Percentiles rank a stretch among this genome's conserved stretches.
Conservation (phyloP, 1,284 basidiomycete species). For the Tylopilus sp. region DNA sequence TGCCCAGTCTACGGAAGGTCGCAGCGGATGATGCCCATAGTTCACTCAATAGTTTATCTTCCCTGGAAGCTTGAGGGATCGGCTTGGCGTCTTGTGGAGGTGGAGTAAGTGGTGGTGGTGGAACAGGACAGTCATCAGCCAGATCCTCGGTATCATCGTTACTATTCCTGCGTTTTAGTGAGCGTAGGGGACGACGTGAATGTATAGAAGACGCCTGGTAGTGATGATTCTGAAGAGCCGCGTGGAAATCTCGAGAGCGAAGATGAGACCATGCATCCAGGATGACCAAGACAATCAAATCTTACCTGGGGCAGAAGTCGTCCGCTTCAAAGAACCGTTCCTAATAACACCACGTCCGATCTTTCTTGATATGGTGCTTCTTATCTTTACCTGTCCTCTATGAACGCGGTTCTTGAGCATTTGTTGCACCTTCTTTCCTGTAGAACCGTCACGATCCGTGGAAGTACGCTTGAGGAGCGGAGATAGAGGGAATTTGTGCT, state of each 20-base stretch:
- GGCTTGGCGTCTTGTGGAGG: conserved; percentile 30
- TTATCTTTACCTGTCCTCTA: conserved; percentile 65
- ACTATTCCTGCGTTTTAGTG: conserved; percentile 40
- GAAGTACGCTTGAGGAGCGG: conserved; percentile 27
- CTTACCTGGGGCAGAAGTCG: conserved; percentile 63
- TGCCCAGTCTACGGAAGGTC: conserved; percentile 84
- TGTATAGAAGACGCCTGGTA: conserved; percentile 87
- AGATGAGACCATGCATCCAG: neutral
- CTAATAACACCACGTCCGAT: conserved; percentile 64
- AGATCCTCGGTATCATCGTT: conserved; percentile 34
- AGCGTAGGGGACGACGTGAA: conserved; percentile 59
- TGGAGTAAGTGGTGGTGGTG: conserved; percentile 38
- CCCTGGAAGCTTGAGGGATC: conserved; percentile 50
- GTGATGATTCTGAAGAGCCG: conserved; percentile 52
- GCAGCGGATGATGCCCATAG: conserved; percentile 94
- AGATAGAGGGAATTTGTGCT: conserved; percentile 21
- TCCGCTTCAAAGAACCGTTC: conserved; percentile 51
- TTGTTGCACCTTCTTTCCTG: conserved; percentile 66
- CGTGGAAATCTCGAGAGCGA: conserved; percentile 52
- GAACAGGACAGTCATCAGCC: conserved; percentile 38
- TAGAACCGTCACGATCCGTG: conserved; percentile 41
- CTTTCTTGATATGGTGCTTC: conserved; percentile 68
- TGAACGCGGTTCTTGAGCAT: conserved; percentile 69
- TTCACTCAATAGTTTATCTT: conserved; percentile 73
- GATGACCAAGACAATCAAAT: neutral